These are phyloP conservation scores for Termitomyces sp. DNA, from an alignment of 768 basidiomycete species.

Conservation along the genomic window DNA sequence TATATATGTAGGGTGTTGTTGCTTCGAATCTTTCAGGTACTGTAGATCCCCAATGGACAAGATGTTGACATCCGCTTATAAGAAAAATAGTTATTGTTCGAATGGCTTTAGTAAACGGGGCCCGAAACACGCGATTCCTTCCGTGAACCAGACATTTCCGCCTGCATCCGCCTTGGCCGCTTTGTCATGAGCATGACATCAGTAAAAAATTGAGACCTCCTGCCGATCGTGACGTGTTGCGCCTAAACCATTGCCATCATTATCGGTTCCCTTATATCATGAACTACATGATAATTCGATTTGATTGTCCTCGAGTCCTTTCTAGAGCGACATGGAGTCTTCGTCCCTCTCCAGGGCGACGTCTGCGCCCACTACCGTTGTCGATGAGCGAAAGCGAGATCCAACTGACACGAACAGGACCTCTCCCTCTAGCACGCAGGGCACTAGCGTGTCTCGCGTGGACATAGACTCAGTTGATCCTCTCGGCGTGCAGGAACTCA, in stretches of 20 bases:
- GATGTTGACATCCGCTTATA: too few relatives aligned
- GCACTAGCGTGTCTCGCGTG: constrained; percentile 24
- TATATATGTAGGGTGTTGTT: too few relatives aligned
- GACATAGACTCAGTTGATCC: constrained; percentile 45
- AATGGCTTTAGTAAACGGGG: background rate
- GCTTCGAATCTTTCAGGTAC: too few relatives aligned
- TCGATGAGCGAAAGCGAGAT: background rate
- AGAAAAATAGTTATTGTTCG: background rate
- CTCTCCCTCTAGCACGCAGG: background rate
- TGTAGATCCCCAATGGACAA: too few relatives aligned
- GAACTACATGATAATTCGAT: too few relatives aligned
- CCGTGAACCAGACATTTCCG: background rate
- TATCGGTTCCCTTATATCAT: background rate
- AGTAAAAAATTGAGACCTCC: background rate
- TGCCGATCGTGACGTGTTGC: background rate
- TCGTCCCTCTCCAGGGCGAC: constrained; percentile 9
- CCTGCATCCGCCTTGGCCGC: background rate
- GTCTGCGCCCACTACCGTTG: constrained; percentile 2
- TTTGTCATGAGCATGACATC: background rate
- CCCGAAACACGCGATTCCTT: background rate
- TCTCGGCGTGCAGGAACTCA: constrained; percentile 30
- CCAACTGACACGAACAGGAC: background rate
- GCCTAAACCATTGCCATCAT: background rate
- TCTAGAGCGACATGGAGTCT: constrained; percentile 3
- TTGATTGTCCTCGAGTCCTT: background rate